phyloP scores from a whole-genome alignment of 306 rosid species.

The Carpinus fangiana region DNA sequence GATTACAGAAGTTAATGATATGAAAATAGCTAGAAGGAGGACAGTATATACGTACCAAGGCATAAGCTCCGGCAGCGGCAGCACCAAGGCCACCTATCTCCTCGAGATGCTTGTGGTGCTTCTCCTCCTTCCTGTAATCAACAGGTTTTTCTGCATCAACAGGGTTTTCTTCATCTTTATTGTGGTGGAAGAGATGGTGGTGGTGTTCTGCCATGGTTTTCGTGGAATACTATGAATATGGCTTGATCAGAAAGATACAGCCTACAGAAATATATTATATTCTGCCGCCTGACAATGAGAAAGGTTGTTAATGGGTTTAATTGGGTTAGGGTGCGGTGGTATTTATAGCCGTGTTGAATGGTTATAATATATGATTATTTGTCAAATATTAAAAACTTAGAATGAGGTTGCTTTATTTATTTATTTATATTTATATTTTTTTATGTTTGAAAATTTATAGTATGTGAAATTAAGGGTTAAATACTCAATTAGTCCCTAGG shows the following conservation, averaged over 20 bases:
- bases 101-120: slow-evolving; percentile 48
- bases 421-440: no score
- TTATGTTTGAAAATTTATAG: no score
- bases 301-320: no score
- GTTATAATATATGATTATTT: no score
- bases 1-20: no score
- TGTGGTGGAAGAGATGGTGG: background rate
- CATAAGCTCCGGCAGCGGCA: slow-evolving; percentile 38
- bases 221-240: background rate
- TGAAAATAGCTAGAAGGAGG: background rate
- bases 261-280: background rate
- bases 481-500: no score
- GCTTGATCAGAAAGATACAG: background rate
- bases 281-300: background rate
- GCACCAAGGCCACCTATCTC: slow-evolving; percentile 28
- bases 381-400: no score
- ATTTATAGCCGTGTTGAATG: no score
- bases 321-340: no score
- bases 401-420: no score
- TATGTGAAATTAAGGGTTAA: no score
- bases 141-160: slow-evolving; percentile 1
- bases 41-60: slow-evolving; percentile 27
- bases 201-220: background rate
- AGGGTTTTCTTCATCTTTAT: background rate
- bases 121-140: slow-evolving; percentile 39